Conservation (phyloP, 805 yeast genomes). For the Candida palmyrensis region DNA sequence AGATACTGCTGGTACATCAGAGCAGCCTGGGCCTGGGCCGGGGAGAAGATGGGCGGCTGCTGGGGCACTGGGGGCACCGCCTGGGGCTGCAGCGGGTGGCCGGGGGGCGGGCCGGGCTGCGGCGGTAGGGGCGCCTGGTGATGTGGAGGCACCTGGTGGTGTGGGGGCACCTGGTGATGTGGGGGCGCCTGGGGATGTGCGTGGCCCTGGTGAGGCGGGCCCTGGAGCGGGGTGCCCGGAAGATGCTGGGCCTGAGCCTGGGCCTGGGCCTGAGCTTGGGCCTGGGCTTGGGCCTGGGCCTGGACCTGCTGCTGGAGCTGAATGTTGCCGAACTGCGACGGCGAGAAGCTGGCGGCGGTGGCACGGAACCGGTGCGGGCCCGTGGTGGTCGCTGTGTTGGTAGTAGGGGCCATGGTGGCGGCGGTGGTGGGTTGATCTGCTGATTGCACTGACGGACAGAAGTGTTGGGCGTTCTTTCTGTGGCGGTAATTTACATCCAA, state of each 20-base stretch:
- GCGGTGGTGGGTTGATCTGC: no score
- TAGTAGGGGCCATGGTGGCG: constrained; percentile 1
- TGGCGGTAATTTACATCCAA: neutral
- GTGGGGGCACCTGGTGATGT: constrained; percentile 1
- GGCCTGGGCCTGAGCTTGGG: neutral
- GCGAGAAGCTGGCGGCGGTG: constrained; percentile 34
- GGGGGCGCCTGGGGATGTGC: constrained; percentile 1
- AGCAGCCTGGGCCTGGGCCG: no score
- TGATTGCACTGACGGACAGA: no score
- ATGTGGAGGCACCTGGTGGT: no score
- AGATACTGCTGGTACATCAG: constrained; percentile 5
- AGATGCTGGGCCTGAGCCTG: no score
- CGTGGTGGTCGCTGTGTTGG: constrained; percentile 6
- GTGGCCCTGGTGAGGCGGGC: neutral
- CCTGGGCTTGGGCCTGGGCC: constrained; percentile 8
- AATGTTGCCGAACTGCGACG: constrained; percentile 10
- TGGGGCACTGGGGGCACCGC: constrained; percentile 2
- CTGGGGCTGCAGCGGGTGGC: constrained; percentile 4
- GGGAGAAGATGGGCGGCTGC: constrained; percentile 4
- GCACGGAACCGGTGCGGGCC: constrained; percentile 35
- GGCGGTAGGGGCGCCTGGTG: no score
- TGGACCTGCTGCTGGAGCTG: constrained; percentile 4
- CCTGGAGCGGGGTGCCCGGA: no score
- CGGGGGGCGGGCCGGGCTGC: neutral
- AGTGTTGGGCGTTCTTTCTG: neutral